phyloP scores from a whole-genome alignment of 2,329 filamentous ascomycete genomes.

The Verticillium isaacii region DNA sequence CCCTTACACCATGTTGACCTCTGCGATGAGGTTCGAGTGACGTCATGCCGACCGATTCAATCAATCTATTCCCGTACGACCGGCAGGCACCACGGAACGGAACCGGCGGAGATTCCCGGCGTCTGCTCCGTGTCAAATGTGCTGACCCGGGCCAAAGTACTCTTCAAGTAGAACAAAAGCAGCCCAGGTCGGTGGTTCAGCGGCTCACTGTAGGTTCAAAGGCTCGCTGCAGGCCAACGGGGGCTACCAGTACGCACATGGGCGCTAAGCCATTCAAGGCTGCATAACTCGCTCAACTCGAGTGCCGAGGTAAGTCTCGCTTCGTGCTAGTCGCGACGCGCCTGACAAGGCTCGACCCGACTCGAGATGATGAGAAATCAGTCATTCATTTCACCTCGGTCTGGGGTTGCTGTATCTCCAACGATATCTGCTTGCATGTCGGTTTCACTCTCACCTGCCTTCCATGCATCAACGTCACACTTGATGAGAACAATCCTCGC shows the following conservation, averaged over 20 bases:
- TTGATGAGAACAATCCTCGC: not conserved
- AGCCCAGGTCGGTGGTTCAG: no score
- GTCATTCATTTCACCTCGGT: not conserved
- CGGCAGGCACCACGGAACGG: no score
- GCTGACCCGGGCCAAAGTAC: no score
- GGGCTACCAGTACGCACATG: not conserved
- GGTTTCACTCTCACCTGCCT: not conserved
- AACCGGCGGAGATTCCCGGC: no score
- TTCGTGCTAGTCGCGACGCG: not conserved
- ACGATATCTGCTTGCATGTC: not conserved
- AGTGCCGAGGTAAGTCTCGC: not conserved
- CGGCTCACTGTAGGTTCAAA: not conserved
- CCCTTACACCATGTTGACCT: no score
- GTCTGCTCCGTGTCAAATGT: no score
- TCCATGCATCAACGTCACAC: not conserved
- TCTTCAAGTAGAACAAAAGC: no score
- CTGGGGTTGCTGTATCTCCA: not conserved
- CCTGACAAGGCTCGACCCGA: not conserved
- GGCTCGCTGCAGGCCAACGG: not conserved
- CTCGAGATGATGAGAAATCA: not conserved
- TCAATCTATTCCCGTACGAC: no score
- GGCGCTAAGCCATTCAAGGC: not conserved
- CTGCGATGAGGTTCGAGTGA: no score
- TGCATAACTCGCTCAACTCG: not conserved
- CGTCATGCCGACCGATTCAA: no score